These are phyloP conservation scores for Tetrastigma voinierianum DNA, from an alignment of 164 flowering plant species.

Conservation along the genomic window DNA sequence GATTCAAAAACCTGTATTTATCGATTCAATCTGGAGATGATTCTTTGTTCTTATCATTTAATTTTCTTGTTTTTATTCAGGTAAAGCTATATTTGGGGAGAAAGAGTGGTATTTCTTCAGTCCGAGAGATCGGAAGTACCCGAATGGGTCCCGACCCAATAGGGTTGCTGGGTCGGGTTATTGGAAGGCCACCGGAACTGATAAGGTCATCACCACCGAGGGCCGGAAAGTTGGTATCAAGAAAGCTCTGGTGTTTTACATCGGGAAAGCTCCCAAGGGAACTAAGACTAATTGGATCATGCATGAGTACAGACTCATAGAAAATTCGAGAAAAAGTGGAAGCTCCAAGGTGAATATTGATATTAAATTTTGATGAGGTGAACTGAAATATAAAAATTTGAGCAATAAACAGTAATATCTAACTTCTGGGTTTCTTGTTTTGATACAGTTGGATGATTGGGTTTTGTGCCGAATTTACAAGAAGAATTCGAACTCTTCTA, in stretches of 20 bases:
- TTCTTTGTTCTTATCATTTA: neutral
- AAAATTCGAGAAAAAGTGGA: slow-evolving; percentile 39
- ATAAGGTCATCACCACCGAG: slow-evolving; percentile 60
- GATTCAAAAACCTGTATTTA: neutral
- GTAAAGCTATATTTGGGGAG: slow-evolving; percentile 84
- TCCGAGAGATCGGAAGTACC: slow-evolving; percentile 84
- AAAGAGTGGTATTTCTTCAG: slow-evolving; percentile 95
- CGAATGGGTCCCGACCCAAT: slow-evolving; percentile 87
- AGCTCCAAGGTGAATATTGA: slow-evolving; percentile 56
- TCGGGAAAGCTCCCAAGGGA: slow-evolving; percentile 89
- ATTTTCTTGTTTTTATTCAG: slow-evolving; percentile 28
- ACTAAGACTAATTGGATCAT: slow-evolving; percentile 91
- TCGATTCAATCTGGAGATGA: neutral
- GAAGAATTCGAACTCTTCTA: slow-evolving; percentile 54
- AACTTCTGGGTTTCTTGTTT: slow-evolving; percentile 6
- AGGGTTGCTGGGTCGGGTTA: slow-evolving; percentile 89
- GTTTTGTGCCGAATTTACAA: slow-evolving; percentile 80
- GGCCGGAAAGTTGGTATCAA: slow-evolving; percentile 81
- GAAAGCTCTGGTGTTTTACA: slow-evolving; percentile 79
- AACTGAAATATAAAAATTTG: no score
- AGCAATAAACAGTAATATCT: no score
- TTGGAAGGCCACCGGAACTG: slow-evolving; percentile 94
- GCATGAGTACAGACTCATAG: slow-evolving; percentile 82
- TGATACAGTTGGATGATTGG: slow-evolving; percentile 79
- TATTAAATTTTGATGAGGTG: neutral